Conservation (phyloP, 148 eudicot species). For the Amaranthus palmeri region DNA sequence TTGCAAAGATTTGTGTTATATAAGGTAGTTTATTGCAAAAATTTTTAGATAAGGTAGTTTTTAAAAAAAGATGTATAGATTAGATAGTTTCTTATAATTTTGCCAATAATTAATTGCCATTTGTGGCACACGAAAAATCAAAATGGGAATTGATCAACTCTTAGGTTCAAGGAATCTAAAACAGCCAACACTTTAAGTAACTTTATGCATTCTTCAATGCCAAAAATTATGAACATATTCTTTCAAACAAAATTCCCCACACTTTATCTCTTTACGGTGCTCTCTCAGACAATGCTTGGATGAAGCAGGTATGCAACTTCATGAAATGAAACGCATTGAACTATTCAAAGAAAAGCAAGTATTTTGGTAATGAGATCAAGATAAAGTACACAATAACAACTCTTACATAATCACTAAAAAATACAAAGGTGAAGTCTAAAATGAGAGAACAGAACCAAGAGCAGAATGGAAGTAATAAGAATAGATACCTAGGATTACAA, state of each 20-base stretch:
- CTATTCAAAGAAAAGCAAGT: background rate
- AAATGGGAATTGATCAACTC: background rate
- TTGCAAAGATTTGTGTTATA: too few species aligned
- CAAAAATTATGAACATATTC: too few species aligned
- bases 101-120: too few species aligned
- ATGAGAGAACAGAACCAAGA: background rate
- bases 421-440: background rate
- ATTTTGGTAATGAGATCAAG: background rate
- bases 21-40: too few species aligned
- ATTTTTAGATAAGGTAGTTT: too few species aligned
- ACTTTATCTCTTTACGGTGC: background rate
- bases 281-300: background rate
- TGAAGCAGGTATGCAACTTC: background rate
- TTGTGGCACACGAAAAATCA: background rate
- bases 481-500: constrained; percentile 58
- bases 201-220: too few species aligned
- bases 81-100: too few species aligned
- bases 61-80: too few species aligned
- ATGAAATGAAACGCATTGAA: background rate
- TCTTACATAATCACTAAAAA: too few species aligned
- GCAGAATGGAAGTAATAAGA: background rate
- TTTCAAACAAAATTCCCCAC: background rate
- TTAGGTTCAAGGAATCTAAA: background rate
- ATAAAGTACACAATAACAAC: background rate
- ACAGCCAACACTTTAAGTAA: too few species aligned